Conservation (phyloP, 2,329 filamentous ascomycete species). For the Chaetomium sp. region DNA sequence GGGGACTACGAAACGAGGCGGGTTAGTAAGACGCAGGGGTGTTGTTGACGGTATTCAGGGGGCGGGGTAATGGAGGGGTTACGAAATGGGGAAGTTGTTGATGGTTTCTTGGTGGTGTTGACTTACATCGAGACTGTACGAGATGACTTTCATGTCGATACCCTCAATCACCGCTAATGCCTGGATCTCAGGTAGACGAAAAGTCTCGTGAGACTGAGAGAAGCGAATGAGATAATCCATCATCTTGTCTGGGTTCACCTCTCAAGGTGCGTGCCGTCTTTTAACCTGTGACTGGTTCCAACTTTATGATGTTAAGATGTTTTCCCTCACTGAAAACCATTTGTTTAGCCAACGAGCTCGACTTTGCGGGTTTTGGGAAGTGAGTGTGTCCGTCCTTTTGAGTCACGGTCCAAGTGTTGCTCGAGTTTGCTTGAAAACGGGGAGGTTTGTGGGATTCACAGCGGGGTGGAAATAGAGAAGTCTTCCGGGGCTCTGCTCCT, state of each 20-base stretch:
- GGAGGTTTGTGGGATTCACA: slow-evolving; percentile 4
- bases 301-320: background rate
- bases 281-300: background rate
- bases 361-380: background rate
- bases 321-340: background rate
- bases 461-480: slow-evolving; percentile 19
- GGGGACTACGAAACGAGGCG: slow-evolving; percentile 64
- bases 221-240: slow-evolving; percentile 87
- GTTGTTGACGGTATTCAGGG: slow-evolving; percentile 24
- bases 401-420: slow-evolving; percentile 7
- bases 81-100: background rate
- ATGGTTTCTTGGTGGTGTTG: background rate
- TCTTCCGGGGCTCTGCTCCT: too few relatives aligned
- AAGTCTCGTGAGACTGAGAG: slow-evolving; percentile 87
- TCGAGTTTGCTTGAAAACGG: slow-evolving; percentile 14
- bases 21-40: slow-evolving; percentile 28
- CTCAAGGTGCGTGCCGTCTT: background rate
- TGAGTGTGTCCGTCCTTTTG: background rate
- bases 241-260: slow-evolving; percentile 41
- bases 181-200: slow-evolving; percentile 80
- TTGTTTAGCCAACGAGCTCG: background rate
- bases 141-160: slow-evolving; percentile 70
- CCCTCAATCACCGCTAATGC: slow-evolving; percentile 72
- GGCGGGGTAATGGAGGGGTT: slow-evolving; percentile 14
- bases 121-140: slow-evolving; percentile 73